phyloP scores from a whole-genome alignment of 108 stramenopile species.

The Cylindrotheca closterium region DNA sequence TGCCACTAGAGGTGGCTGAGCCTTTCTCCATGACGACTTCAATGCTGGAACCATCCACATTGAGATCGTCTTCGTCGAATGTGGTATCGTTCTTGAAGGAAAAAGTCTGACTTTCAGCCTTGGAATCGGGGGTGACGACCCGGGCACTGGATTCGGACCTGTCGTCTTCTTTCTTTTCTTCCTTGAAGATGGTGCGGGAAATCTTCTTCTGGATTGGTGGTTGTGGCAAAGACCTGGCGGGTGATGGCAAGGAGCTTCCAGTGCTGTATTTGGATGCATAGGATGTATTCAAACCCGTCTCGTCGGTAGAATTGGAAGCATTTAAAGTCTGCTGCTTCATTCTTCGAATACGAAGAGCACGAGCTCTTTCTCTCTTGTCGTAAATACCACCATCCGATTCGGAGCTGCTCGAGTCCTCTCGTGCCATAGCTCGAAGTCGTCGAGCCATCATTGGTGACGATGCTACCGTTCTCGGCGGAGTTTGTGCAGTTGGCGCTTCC shows the following conservation, averaged over 20 bases:
- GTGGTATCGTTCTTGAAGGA: background rate
- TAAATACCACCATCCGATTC: background rate
- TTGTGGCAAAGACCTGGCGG: too few species aligned
- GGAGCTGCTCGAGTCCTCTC: background rate
- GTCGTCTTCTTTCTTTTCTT: constrained; percentile 1
- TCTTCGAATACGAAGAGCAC: background rate
- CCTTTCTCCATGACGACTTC: background rate
- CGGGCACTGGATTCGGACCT: background rate
- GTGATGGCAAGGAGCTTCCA: background rate
- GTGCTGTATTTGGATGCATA: background rate
- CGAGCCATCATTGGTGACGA: background rate
- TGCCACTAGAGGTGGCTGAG: background rate
- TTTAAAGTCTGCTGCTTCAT: background rate
- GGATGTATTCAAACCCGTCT: background rate
- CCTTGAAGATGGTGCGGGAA: background rate
- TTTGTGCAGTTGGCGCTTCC: background rate
- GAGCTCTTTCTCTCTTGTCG: background rate
- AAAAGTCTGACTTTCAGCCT: background rate
- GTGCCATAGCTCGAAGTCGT: background rate
- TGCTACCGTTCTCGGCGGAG: too few species aligned
- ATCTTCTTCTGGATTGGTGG: too few species aligned
- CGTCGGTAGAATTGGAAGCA: background rate
- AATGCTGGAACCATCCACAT: too few species aligned
- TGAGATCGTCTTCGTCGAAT: background rate
- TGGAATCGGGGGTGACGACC: background rate